phyloP scores from a whole-genome alignment of 2,329 filamentous ascomycete species.

The Samsoniella hepiali region DNA sequence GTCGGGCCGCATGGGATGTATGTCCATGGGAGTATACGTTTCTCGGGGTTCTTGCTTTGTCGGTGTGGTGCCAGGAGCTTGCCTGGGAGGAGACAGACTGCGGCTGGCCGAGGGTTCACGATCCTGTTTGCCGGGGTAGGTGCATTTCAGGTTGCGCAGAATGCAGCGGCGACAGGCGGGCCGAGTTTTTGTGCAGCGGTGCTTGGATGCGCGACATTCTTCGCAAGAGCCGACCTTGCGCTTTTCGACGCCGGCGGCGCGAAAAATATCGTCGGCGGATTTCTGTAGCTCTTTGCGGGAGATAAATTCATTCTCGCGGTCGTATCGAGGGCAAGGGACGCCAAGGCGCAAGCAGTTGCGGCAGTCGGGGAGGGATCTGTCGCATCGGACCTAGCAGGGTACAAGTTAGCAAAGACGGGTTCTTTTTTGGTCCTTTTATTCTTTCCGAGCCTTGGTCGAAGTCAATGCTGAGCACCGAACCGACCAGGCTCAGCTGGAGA shows the following conservation, averaged over 20 bases:
- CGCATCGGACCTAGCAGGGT: slow-evolving; percentile 26
- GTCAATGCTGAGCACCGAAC: background rate
- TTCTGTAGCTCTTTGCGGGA: slow-evolving; percentile 25
- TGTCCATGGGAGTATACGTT: slow-evolving; percentile 2
- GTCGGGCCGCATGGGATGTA: slow-evolving; percentile 11
- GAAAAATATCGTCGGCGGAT: slow-evolving; percentile 28
- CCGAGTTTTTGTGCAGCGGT: slow-evolving; percentile 27
- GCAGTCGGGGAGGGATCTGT: slow-evolving; percentile 23
- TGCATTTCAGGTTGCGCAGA: slow-evolving; percentile 23
- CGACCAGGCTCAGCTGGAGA: background rate
- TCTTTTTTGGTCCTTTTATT: background rate
- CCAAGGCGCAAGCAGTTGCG: slow-evolving; percentile 26
- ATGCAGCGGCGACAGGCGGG: slow-evolving; percentile 29
- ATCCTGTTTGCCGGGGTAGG: slow-evolving; percentile 22
- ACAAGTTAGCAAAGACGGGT: background rate
- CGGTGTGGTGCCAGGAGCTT: background rate
- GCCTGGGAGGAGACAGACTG: slow-evolving; percentile 12
- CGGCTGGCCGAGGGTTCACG: slow-evolving; percentile 15
- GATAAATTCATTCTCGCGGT: slow-evolving; percentile 22
- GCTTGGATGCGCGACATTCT: slow-evolving; percentile 28
- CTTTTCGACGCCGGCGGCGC: slow-evolving; percentile 28
- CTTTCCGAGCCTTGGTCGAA: background rate
- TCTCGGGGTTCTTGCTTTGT: slow-evolving; percentile 15
- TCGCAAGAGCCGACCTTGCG: slow-evolving; percentile 28
- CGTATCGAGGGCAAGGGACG: slow-evolving; percentile 27